Evolutionary conservation across 805 yeast genomes (phyloP).

Genomic region (Myxozyma monticola): DNA sequence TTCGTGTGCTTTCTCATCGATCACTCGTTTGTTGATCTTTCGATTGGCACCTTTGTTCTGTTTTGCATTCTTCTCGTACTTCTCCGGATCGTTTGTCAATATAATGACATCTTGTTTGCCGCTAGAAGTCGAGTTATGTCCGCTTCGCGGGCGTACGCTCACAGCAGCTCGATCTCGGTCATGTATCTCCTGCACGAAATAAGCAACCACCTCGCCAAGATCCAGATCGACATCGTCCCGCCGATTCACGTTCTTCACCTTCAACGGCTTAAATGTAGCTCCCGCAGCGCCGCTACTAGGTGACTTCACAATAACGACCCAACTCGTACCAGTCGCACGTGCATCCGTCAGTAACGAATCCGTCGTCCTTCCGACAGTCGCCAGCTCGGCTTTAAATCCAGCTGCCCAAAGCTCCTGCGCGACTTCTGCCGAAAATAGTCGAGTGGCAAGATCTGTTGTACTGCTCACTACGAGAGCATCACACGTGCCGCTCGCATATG

Average conservation of each 20-base stretch:
- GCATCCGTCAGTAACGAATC: slow-evolving; percentile 67
- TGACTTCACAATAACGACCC: slow-evolving; percentile 78
- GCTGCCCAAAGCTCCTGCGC: slow-evolving; percentile 67
- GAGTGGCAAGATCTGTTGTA: slow-evolving; percentile 56
- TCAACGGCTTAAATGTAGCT: slow-evolving; percentile 71
- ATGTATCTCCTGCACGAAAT: slow-evolving; percentile 42
- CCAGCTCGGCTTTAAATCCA: slow-evolving; percentile 77
- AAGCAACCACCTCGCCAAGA: slow-evolving; percentile 59
- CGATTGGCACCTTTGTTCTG: slow-evolving; percentile 73
- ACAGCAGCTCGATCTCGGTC: slow-evolving; percentile 27
- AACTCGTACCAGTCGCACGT: slow-evolving; percentile 64
- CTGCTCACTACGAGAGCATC: slow-evolving; percentile 58
- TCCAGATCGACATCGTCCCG: slow-evolving; percentile 72
- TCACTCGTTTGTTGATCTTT: slow-evolving; percentile 31
- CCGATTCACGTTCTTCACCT: slow-evolving; percentile 62
- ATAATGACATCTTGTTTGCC: slow-evolving; percentile 64
- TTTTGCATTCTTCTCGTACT: slow-evolving; percentile 62
- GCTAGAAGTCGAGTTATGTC: background rate
- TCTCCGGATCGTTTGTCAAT: slow-evolving; percentile 76
- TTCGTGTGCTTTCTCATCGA: slow-evolving; percentile 62
- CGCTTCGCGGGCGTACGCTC: background rate
- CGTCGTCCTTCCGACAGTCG: slow-evolving; percentile 44
- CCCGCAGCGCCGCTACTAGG: slow-evolving; percentile 33
- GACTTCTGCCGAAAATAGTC: slow-evolving; percentile 63
- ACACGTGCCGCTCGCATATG: slow-evolving; percentile 30